phyloP scores from a whole-genome alignment of 1,139 yeast genomes.

The Kodamaea sp. region DNA sequence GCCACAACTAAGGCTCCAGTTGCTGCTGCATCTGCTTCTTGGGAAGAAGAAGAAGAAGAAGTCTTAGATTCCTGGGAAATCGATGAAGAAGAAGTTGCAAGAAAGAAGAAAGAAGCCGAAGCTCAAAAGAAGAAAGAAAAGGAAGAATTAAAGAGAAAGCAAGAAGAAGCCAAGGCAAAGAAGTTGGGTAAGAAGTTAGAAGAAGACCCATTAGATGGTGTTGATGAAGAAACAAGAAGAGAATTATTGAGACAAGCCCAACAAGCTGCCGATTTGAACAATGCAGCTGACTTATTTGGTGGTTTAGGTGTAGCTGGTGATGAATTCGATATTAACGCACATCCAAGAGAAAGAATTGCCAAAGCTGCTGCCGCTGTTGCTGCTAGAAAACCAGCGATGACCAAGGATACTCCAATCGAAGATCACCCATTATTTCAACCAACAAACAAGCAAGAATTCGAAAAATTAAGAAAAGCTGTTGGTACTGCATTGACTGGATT shows the following conservation, averaged over 20 bases:
- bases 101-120: conserved; percentile 38
- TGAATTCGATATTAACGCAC: conserved; percentile 45
- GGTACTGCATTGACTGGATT: conserved; percentile 63
- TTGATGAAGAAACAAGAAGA: conserved; percentile 64
- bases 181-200: conserved; percentile 35
- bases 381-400: conserved; percentile 37
- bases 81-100: conserved; percentile 59
- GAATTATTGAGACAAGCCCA: conserved; percentile 78
- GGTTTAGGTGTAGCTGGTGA: conserved; percentile 66
- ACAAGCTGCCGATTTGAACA: conserved; percentile 78
- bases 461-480: conserved; percentile 76
- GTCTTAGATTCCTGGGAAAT: conserved; percentile 84
- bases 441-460: conserved; percentile 75
- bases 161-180: conserved; percentile 31
- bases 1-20: conserved; percentile 33
- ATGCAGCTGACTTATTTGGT: conserved; percentile 90
- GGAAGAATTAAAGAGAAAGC: conserved; percentile 40
- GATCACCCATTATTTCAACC: conserved; percentile 79
- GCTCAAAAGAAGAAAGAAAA: conserved; percentile 40
- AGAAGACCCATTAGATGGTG: conserved; percentile 49
- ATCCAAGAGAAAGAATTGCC: conserved; percentile 65
- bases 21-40: conserved; percentile 60
- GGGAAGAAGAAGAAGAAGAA: conserved; percentile 81
- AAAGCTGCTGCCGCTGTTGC: conserved; percentile 49
- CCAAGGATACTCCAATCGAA: conserved; percentile 66